Evolutionary conservation across 306 rosid species (phyloP).

Genomic region (Fragaria ananassa): DNA sequence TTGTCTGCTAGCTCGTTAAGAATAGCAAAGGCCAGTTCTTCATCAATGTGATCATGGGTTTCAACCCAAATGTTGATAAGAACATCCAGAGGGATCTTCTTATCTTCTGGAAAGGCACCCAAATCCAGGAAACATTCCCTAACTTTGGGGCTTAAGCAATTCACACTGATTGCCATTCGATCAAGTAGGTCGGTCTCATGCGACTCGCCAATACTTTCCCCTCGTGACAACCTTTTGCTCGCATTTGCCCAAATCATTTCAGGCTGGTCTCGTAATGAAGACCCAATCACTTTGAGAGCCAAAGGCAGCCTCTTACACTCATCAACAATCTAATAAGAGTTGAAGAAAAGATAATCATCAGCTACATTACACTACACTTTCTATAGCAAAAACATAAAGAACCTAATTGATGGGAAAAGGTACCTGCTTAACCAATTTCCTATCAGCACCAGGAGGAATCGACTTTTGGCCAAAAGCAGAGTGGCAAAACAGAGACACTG

Average conservation of each 20-base stretch:
- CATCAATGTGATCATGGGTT: conserved; percentile 59
- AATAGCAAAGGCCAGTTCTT: conserved; percentile 66
- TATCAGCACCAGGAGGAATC: conserved; percentile 53
- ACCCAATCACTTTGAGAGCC: conserved; percentile 93
- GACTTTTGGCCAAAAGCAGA: conserved; percentile 81
- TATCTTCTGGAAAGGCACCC: conserved; percentile 84
- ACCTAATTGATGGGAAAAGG: not conserved
- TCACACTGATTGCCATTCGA: conserved; percentile 67
- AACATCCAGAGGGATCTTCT: conserved; percentile 75
- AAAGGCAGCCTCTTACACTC: conserved; percentile 89
- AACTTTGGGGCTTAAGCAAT: conserved; percentile 45
- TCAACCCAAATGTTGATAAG: conserved; percentile 86
- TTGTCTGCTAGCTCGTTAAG: conserved; percentile 78
- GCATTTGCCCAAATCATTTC: conserved; percentile 79
- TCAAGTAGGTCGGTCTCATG: conserved; percentile 59
- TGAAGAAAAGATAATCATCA: conserved; percentile 6
- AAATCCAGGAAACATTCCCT: conserved; percentile 80
- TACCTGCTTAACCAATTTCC: conserved; percentile 79
- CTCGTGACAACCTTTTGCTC: conserved; percentile 60
- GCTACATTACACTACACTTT: not conserved
- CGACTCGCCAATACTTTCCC: conserved; percentile 69
- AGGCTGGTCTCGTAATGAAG: conserved; percentile 62
- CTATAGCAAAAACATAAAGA: not conserved
- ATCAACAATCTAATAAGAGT: conserved; percentile 48
- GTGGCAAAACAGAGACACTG: conserved; percentile 76